A percentile compares a stretch with the other conserved stretches of the same genome.
These are phyloP conservation scores for Phytopythium aichiense DNA, from an alignment of 352 stramenopile species.

Conservation along the genomic window DNA sequence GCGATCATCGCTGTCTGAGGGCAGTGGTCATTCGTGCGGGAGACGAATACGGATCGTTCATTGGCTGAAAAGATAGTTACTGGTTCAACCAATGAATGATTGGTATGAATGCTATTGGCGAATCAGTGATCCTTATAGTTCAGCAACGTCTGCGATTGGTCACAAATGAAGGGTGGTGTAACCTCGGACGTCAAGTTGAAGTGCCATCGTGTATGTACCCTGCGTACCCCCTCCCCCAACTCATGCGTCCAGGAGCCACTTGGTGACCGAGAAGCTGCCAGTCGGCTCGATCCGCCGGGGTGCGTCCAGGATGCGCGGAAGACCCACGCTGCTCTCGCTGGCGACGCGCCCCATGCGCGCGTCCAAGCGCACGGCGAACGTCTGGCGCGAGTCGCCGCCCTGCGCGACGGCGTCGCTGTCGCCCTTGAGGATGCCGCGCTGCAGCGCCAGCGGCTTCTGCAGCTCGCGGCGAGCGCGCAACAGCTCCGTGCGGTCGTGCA, in stretches of 20 bases:
- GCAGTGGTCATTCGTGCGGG: too few species aligned
- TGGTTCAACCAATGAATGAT: neutral
- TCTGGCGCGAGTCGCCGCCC: neutral
- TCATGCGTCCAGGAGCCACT: constrained; percentile 24
- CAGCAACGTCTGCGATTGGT: neutral
- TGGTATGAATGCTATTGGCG: neutral
- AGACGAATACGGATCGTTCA: neutral
- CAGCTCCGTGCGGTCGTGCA: constrained; percentile 47
- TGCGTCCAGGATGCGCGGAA: constrained; percentile 32
- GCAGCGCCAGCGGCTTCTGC: constrained; percentile 43
- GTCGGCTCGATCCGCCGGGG: constrained; percentile 30
- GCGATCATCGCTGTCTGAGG: too few species aligned
- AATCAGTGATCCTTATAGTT: neutral
- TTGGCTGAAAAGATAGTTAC: neutral
- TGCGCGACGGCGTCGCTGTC: neutral
- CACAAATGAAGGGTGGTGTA: neutral
- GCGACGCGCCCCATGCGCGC: constrained; percentile 13
- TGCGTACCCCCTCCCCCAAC: neutral
- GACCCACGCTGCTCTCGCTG: constrained; percentile 28
- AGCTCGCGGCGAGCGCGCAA: constrained; percentile 42
- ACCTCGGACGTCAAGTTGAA: neutral
- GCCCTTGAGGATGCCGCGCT: constrained; percentile 6
- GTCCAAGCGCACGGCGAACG: constrained; percentile 21
- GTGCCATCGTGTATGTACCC: neutral
- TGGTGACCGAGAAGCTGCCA: constrained; percentile 35